phyloP scores from a whole-genome alignment of 805 yeast species.

The Lipomyces yamadae region DNA sequence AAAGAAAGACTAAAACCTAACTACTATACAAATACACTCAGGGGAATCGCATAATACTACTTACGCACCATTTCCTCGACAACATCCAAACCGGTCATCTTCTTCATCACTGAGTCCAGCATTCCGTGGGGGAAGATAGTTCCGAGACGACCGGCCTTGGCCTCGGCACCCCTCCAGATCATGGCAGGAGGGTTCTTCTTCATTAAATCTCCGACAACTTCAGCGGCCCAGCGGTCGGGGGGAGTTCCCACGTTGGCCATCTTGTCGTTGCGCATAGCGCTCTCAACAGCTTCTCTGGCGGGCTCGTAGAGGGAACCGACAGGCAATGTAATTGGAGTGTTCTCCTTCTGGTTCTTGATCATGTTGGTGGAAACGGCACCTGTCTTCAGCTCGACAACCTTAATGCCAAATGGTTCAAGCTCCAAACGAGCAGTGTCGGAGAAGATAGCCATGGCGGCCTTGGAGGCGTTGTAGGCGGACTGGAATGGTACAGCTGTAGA shows the following conservation, averaged over 20 bases:
- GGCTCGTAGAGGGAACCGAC: conserved; percentile 9
- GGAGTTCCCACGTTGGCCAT: not conserved
- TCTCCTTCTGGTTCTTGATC: not conserved
- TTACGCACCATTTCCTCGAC: not conserved
- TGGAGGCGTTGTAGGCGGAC: conserved; percentile 16
- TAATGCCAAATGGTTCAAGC: conserved; percentile 17
- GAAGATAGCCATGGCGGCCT: conserved; percentile 19
- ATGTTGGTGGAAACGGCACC: conserved; percentile 10
- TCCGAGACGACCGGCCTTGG: not conserved
- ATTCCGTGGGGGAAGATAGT: not conserved
- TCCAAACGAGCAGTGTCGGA: conserved; percentile 16
- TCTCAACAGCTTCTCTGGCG: not conserved
- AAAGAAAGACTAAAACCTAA: too few relatives aligned
- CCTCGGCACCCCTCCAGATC: not conserved
- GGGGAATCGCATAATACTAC: not conserved
- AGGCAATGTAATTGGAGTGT: not conserved
- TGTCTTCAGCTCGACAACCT: conserved; percentile 7
- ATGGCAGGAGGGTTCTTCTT: not conserved
- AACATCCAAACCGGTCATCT: not conserved
- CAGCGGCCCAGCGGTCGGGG: not conserved
- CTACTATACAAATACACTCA: too few relatives aligned
- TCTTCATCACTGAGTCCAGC: not conserved
- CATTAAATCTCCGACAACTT: not conserved
- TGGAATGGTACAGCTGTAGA: not conserved
- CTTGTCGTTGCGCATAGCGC: not conserved